These are phyloP conservation scores for Parachaetomium inaequale DNA, from an alignment of 495 filamentous ascomycete genomes.

Conservation along the genomic window DNA sequence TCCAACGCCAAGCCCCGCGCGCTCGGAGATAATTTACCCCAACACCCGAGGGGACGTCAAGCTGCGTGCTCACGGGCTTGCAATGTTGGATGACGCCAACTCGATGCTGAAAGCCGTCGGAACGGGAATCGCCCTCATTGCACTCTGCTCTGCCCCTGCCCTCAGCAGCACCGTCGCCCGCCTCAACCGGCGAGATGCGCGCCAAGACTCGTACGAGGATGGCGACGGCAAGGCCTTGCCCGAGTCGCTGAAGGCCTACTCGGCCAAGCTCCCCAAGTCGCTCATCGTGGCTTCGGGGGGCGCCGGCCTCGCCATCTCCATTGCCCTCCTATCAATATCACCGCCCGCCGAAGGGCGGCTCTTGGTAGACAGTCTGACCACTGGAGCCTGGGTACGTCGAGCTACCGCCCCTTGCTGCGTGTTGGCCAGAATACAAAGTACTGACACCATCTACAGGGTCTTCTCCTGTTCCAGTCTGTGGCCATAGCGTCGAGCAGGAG, in stretches of 20 bases:
- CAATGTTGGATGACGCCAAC: slow-evolving; percentile 32
- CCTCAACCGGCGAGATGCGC: slow-evolving; percentile 29
- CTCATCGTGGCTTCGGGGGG: slow-evolving; percentile 42
- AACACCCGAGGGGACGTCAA: background rate
- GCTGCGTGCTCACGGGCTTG: background rate
- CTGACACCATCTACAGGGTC: slow-evolving; percentile 27
- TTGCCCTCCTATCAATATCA: slow-evolving; percentile 42
- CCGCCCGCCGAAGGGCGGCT: slow-evolving; percentile 30
- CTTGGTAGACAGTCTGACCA: slow-evolving; percentile 41
- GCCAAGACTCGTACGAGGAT: slow-evolving; percentile 54
- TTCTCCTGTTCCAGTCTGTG: slow-evolving; percentile 47
- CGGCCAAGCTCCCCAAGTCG: slow-evolving; percentile 46
- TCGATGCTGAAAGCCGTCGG: slow-evolving; percentile 31
- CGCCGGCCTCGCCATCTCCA: slow-evolving; percentile 45
- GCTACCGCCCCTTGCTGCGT: too few species aligned
- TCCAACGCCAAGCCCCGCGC: background rate
- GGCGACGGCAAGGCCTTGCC: slow-evolving; percentile 58
- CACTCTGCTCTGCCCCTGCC: slow-evolving; percentile 40
- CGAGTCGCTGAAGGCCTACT: slow-evolving; percentile 53
- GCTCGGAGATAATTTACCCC: slow-evolving; percentile 2
- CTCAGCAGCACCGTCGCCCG: slow-evolving; percentile 28
- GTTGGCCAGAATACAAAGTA: too few species aligned
- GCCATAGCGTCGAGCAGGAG: slow-evolving; percentile 41
- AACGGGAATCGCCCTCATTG: slow-evolving; percentile 36
- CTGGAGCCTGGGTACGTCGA: slow-evolving; percentile 46